phyloP scores from a whole-genome alignment of 129 eudicot genomes.

The sunflower (Helianthus annuus) region HanXRQr2.0-SUNRISE NC_035433.2:82796669-82797168 shows the following conservation, averaged over 20 bases:
- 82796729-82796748: too few relatives aligned
- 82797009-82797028: slow-evolving; percentile 50
- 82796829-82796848: too few relatives aligned
- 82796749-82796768: too few relatives aligned
- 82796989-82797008: slow-evolving; percentile 57
- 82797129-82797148: too few relatives aligned
- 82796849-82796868: too few relatives aligned
- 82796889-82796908: slow-evolving; percentile 50
- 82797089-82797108: slow-evolving; percentile 20
- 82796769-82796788: too few relatives aligned
- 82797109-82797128: background rate
- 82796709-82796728: too few relatives aligned
- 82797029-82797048: slow-evolving; percentile 45
- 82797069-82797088: slow-evolving; percentile 38
- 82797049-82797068: slow-evolving; percentile 55
- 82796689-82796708: too few relatives aligned
- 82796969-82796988: slow-evolving; percentile 45
- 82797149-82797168: too few relatives aligned
- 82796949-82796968: slow-evolving; percentile 56
- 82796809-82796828: too few relatives aligned
- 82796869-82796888: slow-evolving; percentile 97
- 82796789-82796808: too few relatives aligned
- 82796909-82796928: slow-evolving; percentile 47
- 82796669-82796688: too few relatives aligned
- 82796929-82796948: slow-evolving; percentile 53